Base-by-base conservation (phyloP, 192 early-diverging fungal species). In the Entrophospora sp. region DNA sequence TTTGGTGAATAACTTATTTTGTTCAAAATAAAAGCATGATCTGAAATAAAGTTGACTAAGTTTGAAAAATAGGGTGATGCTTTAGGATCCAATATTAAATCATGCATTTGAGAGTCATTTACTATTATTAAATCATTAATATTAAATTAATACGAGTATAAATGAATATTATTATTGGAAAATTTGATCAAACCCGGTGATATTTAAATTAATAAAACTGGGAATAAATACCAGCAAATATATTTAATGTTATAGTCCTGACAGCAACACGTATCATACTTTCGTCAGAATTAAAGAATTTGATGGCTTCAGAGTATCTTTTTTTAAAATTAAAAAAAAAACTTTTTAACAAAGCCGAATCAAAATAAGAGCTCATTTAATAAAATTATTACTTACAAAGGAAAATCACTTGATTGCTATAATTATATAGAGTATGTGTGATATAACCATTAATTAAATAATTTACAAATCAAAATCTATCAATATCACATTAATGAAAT, bases 211-310 rank as follows among this genome's bases (percentile, higher is more conserved):
- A n/a, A n/a, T n/a, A n/a, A n/a, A n/a, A n/a, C n/a, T n/a, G n/a
- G n/a, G n/a, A 58, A 4, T 2, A 37, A 10, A 10, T 40, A 57
- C 64, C 72, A 12, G 71, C 70, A 37, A 82, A 82, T 22, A 86
- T 81, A 67, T 84, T 86, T 25, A 86, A 77, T 4, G 84, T 86
- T 55, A 86, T 79, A 5, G 81, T 75, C 36, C 83, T 76, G 35
- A 85, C 86, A 0, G 85, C 82, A 13, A 85, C 83, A 30, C 87
- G 79, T 13, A 87, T 80, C 87, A 90, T 89, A 60, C 78, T 75
- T 45, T 90, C 87, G 9, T 85, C 76, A 40, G 85, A 86, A 64
- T 83, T 78, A 61, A 84, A 87, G 60, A 84, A 81, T 38, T 70
- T 66, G 48, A 87, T 78, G 40, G 87, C 84, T 16, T 85, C 81